These are phyloP conservation scores for Diaporthe citrichinensis DNA, from an alignment of 2,329 filamentous ascomycete species.

Conservation along the genomic window DNA sequence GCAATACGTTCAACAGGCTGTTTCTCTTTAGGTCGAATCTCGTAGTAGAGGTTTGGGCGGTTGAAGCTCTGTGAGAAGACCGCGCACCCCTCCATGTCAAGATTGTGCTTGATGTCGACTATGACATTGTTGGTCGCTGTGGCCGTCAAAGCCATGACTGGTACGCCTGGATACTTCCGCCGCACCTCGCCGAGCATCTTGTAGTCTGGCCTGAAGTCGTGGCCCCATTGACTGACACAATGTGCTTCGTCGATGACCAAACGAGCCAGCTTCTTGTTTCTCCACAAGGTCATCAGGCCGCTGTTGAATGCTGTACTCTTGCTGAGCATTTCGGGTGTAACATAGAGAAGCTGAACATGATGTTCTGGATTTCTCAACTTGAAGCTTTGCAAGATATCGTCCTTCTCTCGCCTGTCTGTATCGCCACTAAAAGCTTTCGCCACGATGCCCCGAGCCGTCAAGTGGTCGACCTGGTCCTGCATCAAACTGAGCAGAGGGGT, in stretches of 20 bases:
- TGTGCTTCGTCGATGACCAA: constrained; percentile 99
- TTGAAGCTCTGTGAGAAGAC: constrained; percentile 96
- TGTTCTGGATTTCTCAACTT: constrained; percentile 77
- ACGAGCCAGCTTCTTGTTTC: constrained; percentile 81
- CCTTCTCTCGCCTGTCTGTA: constrained; percentile 72
- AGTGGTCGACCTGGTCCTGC: constrained; percentile 94
- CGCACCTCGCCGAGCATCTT: constrained; percentile 86
- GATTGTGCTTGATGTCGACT: constrained; percentile 89
- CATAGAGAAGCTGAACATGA: constrained; percentile 88
- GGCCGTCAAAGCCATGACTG: constrained; percentile 94
- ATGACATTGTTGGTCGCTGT: constrained; percentile 96
- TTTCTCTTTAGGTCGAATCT: constrained; percentile 81
- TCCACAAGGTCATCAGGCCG: constrained; percentile 77
- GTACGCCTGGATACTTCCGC: constrained; percentile 80
- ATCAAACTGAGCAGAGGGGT: constrained; percentile 95
- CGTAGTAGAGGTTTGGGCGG: constrained; percentile 92
- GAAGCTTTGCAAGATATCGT: constrained; percentile 76
- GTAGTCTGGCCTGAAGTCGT: constrained; percentile 97
- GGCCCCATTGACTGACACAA: constrained; percentile 99
- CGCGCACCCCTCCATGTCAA: constrained; percentile 84
- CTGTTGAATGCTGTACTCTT: constrained; percentile 80
- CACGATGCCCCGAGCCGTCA: constrained; percentile 80
- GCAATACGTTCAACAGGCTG: constrained; percentile 68
- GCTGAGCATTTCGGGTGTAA: constrained; percentile 96
- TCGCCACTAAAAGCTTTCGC: constrained; percentile 89